Evolutionary conservation across 75 land plant genomes (phyloP).

Genomic region (Gnetum montanum): DNA sequence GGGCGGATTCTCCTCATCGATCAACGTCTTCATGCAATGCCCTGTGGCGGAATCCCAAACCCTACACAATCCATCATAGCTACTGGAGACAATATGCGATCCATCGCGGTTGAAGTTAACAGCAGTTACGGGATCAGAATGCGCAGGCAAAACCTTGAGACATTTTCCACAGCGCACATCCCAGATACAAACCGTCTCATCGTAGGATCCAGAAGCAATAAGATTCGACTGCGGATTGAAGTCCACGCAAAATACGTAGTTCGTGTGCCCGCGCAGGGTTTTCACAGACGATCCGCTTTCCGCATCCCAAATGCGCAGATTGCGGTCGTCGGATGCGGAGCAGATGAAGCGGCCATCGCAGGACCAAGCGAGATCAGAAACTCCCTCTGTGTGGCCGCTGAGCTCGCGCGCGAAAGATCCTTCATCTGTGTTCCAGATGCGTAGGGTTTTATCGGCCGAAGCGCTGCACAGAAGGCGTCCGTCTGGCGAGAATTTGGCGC

Average conservation of each 20-base stretch:
- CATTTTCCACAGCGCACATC: slow-evolving; percentile 58
- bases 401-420: slow-evolving; percentile 34
- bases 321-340: slow-evolving; percentile 92
- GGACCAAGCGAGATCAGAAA: slow-evolving; percentile 90
- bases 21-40: slow-evolving; percentile 60
- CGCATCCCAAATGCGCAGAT: slow-evolving; percentile 77
- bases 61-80: slow-evolving; percentile 58
- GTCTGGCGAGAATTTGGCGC: slow-evolving; percentile 83
- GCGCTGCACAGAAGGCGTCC: slow-evolving; percentile 71
- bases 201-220: slow-evolving; percentile 81
- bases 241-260: slow-evolving; percentile 84
- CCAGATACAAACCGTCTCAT: slow-evolving; percentile 78
- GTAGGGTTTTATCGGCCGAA: slow-evolving; percentile 83
- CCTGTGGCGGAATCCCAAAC: slow-evolving; percentile 69
- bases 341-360: slow-evolving; percentile 74
- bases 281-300: slow-evolving; percentile 47
- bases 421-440: slow-evolving; percentile 45
- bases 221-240: slow-evolving; percentile 88
- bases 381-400: slow-evolving; percentile 71
- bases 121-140: slow-evolving; percentile 69
- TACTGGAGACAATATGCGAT: slow-evolving; percentile 56
- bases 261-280: slow-evolving; percentile 72
- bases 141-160: slow-evolving; percentile 38
- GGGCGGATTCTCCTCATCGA: slow-evolving; percentile 76
- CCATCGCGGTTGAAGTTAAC: slow-evolving; percentile 57